phyloP scores from a whole-genome alignment of 768 basidiomycete species.

The Chalciporus pseudorubinellus region DNA sequence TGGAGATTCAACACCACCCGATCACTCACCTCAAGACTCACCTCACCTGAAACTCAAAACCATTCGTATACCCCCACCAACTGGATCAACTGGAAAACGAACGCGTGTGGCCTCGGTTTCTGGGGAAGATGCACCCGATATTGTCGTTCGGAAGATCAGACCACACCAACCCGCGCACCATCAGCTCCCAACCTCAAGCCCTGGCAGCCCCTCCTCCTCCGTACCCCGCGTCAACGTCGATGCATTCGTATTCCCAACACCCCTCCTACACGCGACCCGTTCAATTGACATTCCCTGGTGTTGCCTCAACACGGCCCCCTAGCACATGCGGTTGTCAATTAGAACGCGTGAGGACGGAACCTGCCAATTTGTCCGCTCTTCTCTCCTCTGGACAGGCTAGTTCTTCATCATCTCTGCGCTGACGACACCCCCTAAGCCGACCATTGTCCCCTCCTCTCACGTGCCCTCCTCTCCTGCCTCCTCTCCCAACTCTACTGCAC shows the following conservation, averaged over 20 bases:
- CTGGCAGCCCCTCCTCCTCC: conserved; percentile 28
- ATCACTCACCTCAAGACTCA: no score
- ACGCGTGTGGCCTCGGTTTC: conserved; percentile 45
- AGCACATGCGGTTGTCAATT: conserved; percentile 26
- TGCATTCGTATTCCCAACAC: conserved; percentile 32
- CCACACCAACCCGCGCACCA: conserved; percentile 48
- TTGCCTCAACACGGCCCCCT: conserved; percentile 33
- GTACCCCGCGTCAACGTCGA: conserved; percentile 22
- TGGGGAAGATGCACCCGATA: conserved; percentile 67
- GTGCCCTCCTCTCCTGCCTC: conserved; percentile 87
- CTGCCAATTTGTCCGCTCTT: conserved; percentile 30
- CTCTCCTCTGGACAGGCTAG: conserved; percentile 25
- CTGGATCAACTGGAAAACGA: conserved; percentile 15
- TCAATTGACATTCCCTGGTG: conserved; percentile 31
- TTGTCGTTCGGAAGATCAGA: conserved; percentile 25
- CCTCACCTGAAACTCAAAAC: conserved; percentile 1
- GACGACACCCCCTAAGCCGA: conserved; percentile 54
- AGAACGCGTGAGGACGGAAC: conserved; percentile 29
- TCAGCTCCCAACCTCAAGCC: conserved; percentile 31
- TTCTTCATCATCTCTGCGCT: conserved; percentile 30
- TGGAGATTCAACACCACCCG: conserved; percentile 27
- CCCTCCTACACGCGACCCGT: conserved; percentile 28
- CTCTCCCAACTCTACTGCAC: conserved; percentile 90
- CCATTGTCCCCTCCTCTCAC: conserved; percentile 87
- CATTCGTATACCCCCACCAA: conserved; percentile 11